Evolutionary conservation across 2,329 filamentous ascomycete genomes (phyloP), one percentile per base, ranked within the genome.

Genomic region (Coniochaeta sp.): DNA sequence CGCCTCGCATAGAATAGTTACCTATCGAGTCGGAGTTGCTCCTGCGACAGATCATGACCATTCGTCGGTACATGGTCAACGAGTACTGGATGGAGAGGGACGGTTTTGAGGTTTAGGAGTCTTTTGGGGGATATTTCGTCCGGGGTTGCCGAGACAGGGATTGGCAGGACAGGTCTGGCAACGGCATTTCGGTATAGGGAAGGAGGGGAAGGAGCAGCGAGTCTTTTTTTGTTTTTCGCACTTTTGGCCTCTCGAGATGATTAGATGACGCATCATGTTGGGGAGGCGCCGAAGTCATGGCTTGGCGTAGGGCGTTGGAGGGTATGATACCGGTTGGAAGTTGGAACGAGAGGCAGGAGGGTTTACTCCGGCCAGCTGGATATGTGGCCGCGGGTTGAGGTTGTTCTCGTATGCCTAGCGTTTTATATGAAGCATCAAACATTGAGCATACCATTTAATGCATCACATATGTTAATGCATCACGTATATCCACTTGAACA

Each of bases 1-100:
- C 71, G 12, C 73, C 73, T 4, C 66, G 73, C 40, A 74, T 76
- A 54, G 73, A 75, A 48, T 74, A 69, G 57, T 57, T 28, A 16
- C 40, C 49, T 52, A 38, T 24, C 45, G 26, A 42, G 38, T 24
- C 38, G 38, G 20, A 26, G 38, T 24, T 16, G 38, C 38, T 42
- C 8, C 38, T 14, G 20, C 8, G 38, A 9, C 38, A 24, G 18
- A 24, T 18, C 18, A 42, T 42, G 38, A 24, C 20, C 3, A 24
- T 42, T 14, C 38, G 38, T 22, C 38, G 38, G 3, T 42, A 42
- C 38, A 42, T 14, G 22, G 38, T 42, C 38, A 22, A 42, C 20
- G 12, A 42, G 38, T 18, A 42, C 20, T 42, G 38, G 38, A 18
- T 24, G 38, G 20, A 26, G 18, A 8, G 22, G 14, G 38, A 42